Evolutionary conservation across 2,329 filamentous ascomycete genomes (phyloP), one percentile per base, ranked within the genome.

Genomic region (Elsinoe arachidis): DNA sequence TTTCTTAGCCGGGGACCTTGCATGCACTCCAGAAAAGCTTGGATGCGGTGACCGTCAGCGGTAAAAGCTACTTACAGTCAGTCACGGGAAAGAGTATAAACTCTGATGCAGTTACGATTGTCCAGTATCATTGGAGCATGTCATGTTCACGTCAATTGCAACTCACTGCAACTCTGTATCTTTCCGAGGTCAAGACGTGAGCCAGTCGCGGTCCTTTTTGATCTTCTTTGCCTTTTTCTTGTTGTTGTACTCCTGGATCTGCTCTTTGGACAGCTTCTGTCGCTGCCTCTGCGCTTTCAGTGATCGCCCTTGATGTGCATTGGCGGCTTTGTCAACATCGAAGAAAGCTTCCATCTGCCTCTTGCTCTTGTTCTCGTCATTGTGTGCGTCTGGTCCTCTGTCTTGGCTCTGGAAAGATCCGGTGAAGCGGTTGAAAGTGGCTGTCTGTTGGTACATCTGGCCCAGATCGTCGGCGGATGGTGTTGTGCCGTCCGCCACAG

Each of bases 281-380:
- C 85, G 84, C 58, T 87, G 85, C 57, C 93, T 80, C 76, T 99
- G 93, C 1, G 90, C 93, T 73, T 92, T 95, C 59, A 99, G 76
- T 68, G 91, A 96, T 59, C 86, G 82, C 1, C 93, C 93, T 65
- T 96, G 86, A 67, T 99, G 91, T 58, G 83, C 82, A 68, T 95
- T 96, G 3, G 91, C 92, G 2, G 90, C 91, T 3, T 90, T 88
- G 70, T 97, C 91, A 43, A 96, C 91, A 69, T 99, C 92, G 70
- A 97, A 99, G 73, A 86, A 97, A 39, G 90, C 88, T 68, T 88
- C 88, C 87, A 97, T 87, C 74, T 97, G 93, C 44, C 93, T 80
- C 54, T 78, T 80, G 60, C 86, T 86, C 78, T 96, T 96, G 68
- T 89, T 87, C 68, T 95, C 90, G 67, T 96, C 90, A 64, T 84